phyloP scores from a whole-genome alignment of 192 early-diverging fungal species.

The Mortierella antarctica region DNA sequence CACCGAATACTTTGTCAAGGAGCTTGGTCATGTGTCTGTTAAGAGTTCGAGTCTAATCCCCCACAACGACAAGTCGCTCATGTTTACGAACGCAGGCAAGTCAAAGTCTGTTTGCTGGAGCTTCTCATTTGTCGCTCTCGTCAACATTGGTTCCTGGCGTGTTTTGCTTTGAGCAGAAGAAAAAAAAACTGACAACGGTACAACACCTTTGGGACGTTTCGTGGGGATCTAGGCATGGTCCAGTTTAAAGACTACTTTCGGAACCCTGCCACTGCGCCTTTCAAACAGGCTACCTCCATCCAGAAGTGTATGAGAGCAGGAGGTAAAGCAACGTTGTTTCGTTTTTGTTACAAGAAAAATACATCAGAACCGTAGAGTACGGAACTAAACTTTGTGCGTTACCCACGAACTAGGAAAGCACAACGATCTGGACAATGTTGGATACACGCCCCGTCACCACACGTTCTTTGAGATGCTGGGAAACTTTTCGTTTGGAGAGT shows the following conservation, averaged over 20 bases:
- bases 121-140: background rate
- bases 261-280: slow-evolving; percentile 60
- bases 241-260: slow-evolving; percentile 67
- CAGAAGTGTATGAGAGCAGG: slow-evolving; percentile 70
- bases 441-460: slow-evolving; percentile 72
- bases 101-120: too few species aligned
- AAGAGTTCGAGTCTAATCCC: slow-evolving; percentile 63
- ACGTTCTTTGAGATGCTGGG: slow-evolving; percentile 78
- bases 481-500: slow-evolving; percentile 72
- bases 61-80: slow-evolving; percentile 65
- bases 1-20: slow-evolving; percentile 60
- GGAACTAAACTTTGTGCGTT: background rate
- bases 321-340: slow-evolving; percentile 58
- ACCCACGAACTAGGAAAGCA: slow-evolving; percentile 56
- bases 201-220: background rate
- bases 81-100: slow-evolving; percentile 70
- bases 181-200: background rate
- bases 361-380: background rate
- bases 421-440: slow-evolving; percentile 73
- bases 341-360: background rate
- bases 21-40: slow-evolving; percentile 49
- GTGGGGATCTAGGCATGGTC: slow-evolving; percentile 59
- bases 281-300: slow-evolving; percentile 56
- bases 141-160: background rate
- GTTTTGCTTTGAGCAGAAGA: background rate